Evolutionary conservation across 805 yeast species (phyloP).

Genomic region (Metschnikowia chrysomelidarum): DNA sequence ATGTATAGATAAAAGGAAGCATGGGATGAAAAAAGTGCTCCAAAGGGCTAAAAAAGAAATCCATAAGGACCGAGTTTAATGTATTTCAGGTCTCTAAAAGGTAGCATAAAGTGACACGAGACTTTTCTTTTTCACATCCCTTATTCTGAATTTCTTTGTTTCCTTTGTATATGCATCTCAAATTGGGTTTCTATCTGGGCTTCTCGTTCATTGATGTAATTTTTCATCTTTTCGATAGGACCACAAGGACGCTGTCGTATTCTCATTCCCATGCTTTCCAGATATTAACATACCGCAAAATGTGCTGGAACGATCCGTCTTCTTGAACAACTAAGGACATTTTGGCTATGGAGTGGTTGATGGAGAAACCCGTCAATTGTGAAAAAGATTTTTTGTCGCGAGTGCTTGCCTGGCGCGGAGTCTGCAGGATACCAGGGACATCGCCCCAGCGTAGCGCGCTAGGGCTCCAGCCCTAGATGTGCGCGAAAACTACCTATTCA

Average conservation of each 20-base stretch:
- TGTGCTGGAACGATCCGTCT: conserved; percentile 99
- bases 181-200: no score
- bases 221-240: no score
- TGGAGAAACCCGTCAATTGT: conserved; percentile 18
- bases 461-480: conserved; percentile 28
- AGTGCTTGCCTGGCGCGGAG: conserved; percentile 12
- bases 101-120: no score
- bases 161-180: no score
- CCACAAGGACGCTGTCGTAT: no score
- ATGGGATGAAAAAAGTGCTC: background rate
- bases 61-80: no score
- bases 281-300: conserved; percentile 83
- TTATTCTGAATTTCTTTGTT: no score
- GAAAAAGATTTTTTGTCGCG: conserved; percentile 20
- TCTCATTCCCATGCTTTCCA: background rate
- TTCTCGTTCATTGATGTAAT: no score
- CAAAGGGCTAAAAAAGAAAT: no score
- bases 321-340: conserved; percentile 99
- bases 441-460: conserved; percentile 1
- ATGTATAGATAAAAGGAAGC: background rate
- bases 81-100: no score
- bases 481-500: no score
- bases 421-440: conserved; percentile 13
- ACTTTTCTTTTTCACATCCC: no score
- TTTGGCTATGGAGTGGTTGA: conserved; percentile 33